Evolutionary conservation across 2,329 filamentous ascomycete species (phyloP).

Genomic region (Colletotrichum liaoningense): DNA sequence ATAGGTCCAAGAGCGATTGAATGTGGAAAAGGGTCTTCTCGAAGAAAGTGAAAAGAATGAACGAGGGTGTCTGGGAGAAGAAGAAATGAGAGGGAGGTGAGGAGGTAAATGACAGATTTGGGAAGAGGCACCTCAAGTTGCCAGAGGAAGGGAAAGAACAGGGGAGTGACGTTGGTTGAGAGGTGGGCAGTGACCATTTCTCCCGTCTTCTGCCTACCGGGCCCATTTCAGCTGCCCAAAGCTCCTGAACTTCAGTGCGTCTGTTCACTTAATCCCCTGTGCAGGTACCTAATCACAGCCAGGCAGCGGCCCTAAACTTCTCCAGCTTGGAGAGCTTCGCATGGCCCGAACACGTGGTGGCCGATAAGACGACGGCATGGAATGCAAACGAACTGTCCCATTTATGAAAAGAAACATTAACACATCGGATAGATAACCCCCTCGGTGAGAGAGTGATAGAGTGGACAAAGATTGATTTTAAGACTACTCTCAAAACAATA

Average conservation of each 20-base stretch:
- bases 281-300: constrained; percentile 15
- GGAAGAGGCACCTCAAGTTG: background rate
- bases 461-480: too few relatives aligned
- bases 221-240: background rate
- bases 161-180: constrained; percentile 4
- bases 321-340: background rate
- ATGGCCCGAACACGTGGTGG: background rate
- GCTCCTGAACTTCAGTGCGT: constrained; percentile 18
- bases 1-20: background rate
- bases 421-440: background rate
- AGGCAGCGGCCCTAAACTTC: constrained; percentile 4
- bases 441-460: too few relatives aligned
- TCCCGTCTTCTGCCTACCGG: background rate
- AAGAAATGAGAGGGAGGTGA: background rate
- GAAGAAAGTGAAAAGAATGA: background rate
- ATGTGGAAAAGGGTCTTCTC: background rate
- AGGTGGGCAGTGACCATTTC: background rate
- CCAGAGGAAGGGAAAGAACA: background rate
- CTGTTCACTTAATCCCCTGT: background rate
- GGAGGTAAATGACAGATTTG: background rate
- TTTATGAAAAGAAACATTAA: constrained; percentile 3
- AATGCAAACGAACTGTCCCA: constrained; percentile 3
- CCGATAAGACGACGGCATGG: background rate
- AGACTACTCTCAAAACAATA: too few relatives aligned
- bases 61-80: constrained; percentile 8